Conservation (phyloP, 2,329 filamentous ascomycete genomes). For the Alternaria burnsii region DNA sequence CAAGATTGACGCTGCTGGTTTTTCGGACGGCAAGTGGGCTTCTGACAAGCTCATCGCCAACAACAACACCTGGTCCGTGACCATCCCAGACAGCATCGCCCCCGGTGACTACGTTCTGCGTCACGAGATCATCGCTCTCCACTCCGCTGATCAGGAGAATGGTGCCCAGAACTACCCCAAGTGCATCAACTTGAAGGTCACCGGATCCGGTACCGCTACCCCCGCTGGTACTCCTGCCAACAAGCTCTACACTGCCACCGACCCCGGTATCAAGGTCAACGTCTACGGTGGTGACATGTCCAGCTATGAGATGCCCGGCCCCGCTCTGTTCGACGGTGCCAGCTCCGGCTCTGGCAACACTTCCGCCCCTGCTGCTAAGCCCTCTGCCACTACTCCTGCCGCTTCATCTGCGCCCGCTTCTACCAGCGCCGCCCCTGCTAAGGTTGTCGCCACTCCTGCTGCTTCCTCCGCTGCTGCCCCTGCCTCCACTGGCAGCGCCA, state of each 20-base stretch:
- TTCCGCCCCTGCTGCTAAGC: conserved; percentile 10
- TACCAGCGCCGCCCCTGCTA: conserved; percentile 19
- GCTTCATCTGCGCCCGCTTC: conserved; percentile 3
- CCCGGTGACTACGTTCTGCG: conserved; percentile 67
- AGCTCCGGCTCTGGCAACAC: conserved; percentile 18
- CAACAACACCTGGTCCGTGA: conserved; percentile 59
- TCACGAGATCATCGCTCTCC: conserved; percentile 69
- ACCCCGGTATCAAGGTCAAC: conserved; percentile 67
- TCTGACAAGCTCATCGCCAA: conserved; percentile 61
- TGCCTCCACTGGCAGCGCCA: conserved; percentile 4
- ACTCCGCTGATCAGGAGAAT: conserved; percentile 57
- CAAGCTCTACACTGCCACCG: conserved; percentile 65
- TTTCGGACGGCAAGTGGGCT: conserved; percentile 63
- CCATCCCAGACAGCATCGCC: conserved; percentile 61
- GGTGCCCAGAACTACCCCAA: conserved; percentile 58
- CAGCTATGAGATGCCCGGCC: conserved; percentile 62
- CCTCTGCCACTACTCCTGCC: conserved; percentile 15
- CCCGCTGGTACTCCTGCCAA: conserved; percentile 57
- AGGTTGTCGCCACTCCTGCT: conserved; percentile 13
- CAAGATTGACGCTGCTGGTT: conserved; percentile 69
- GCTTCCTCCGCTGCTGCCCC: conserved; percentile 4
- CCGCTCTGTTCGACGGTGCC: conserved; percentile 47
- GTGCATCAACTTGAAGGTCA: conserved; percentile 58
- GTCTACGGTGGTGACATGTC: conserved; percentile 59
- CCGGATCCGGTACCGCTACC: conserved; percentile 60